Base-by-base conservation (phyloP, 2,329 filamentous ascomycete species). In the Phyllosticta citrichinensis region DNA sequence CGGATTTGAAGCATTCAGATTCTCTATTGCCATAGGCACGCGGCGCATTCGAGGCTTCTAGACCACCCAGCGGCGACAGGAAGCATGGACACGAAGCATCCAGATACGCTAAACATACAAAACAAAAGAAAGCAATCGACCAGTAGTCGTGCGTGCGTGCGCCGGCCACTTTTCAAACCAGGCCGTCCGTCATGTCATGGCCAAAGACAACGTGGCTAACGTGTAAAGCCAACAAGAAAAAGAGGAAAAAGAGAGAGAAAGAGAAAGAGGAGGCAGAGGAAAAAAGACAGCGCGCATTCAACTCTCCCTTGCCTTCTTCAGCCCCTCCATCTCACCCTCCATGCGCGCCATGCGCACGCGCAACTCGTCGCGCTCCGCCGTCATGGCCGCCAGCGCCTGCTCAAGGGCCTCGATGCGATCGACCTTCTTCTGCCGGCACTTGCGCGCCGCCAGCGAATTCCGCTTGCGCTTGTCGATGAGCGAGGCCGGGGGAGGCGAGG, bases 371-470 rank as follows among this genome's bases (percentile, higher is more conserved):
- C 85, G 75, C 68, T 89, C 86, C 55, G 78, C 72, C 62, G 81
- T 81, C 68, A 85, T 80, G 52, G 81, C 78, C 55, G 79, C 80
- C 52, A 89, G 74, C 20, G 82, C 80, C 9, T 74, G 71, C 71
- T 89, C 86, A 33, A 89, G 77, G 63, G 83, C 81, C 25, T 74
- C 74, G 70, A 88, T 82, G 63, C 85, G 83, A 66, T 89, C 86
- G 35, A 88, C 79, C 54, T 85, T 83, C 70, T 87, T 87, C 70
- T 89, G 86, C 25, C 87, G 83, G 69, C 88, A 89, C 63, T 86
- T 85, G 63, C 85, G 81, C 30, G 87, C 87, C n/a, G 87, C 86
- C 63, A 87, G 79, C 14, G 86, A 89, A 71, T 89, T 89, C 63
- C 83, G 81, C 63, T 83, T 81, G 27, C 87, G 84, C 71, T 88